Evolutionary conservation across 164 flowering plant genomes (phyloP), one percentile per base, ranked within the genome.

Genomic region (Umbilicus rupestris): DNA sequence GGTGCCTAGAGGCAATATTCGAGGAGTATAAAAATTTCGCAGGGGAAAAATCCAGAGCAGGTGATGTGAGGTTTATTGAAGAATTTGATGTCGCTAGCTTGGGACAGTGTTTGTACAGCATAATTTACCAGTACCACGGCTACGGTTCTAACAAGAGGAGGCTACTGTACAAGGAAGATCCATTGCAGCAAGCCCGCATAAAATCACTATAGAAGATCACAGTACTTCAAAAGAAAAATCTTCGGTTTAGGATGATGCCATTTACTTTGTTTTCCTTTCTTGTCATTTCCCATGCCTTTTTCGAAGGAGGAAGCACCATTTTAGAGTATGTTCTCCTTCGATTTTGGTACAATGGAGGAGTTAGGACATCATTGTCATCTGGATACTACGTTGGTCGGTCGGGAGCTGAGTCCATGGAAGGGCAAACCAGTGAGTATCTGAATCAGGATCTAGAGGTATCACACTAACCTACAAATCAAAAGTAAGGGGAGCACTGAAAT

Each of bases 11-110:
- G 28, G 77, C 92, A 6, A 82, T 83, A n/a, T 65, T 81, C 39
- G 96, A 91, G 71, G 96, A 91, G 75, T 88, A 91, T 79, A 79
- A 79, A 71, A 80, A 66, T 1, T 91, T 80, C 72, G 96, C 97
- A 7, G 93, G 88, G 0, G 70, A 71, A 45, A 88, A 88, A 73
- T 76, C 82, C 37, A 80, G 97, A 77, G 47, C 17, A 3, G 76
- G 83, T 0, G 97, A 90, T 65, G 52, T 87, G 82, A 78, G 24
- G 24, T 91, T 91, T 63, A 77, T 91, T 14, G 93, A 88, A 79
- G 47, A 49, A 60, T 91, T 78, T 62, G 89, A 91, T 20, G 70
- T 76, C 5, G 20, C 71, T 7, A 42, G 70, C 72, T 74, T 88
- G 66, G 78, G 79, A 74, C 90, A 84, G 33, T 78, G 88, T 69